Conservation (phyloP, 257 asterid species). For the Ocimum tenuiflorum region DNA sequence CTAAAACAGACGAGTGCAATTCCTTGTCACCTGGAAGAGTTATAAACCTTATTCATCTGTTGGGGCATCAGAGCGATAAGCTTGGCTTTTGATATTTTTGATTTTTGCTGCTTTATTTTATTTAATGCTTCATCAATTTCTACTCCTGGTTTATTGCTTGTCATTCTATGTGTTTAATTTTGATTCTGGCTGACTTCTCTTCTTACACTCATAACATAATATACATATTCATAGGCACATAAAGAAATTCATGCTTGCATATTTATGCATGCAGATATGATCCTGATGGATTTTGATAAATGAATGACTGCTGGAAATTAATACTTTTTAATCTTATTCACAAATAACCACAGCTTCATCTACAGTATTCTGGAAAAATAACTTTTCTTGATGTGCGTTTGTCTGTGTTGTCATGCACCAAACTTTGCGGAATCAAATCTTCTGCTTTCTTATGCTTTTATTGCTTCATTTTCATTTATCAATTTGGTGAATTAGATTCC, state of each 20-base stretch:
- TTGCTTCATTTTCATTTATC: conserved; percentile 6
- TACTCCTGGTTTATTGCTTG: conserved; percentile 9
- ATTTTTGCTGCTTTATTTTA: conserved; percentile 12
- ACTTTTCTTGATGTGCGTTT: neutral
- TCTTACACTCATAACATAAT: neutral
- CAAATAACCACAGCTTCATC: neutral
- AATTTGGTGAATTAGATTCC: conserved; percentile 14
- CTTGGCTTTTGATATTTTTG: conserved; percentile 3
- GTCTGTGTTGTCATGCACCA: conserved; percentile 14
- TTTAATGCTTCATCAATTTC: neutral
- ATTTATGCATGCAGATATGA: neutral
- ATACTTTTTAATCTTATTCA: neutral
- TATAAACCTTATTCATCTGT: conserved; percentile 17
- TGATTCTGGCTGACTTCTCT: neutral
- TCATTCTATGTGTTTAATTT: neutral
- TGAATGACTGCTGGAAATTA: neutral
- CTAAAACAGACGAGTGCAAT: neutral
- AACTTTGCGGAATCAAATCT: conserved; percentile 1
- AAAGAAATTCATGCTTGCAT: neutral
- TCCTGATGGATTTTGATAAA: neutral
- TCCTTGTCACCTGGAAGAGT: conserved; percentile 6
- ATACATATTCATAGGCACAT: neutral
- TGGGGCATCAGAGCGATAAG: neutral
- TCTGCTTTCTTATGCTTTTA: neutral
- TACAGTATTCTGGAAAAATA: neutral